Conservation (phyloP, 306 rosid genomes). For the barrel medic (Medicago truncatula) region MtrunA17r5.0-ANR NC_053046.1:15283001-15283500, state of each 20-base stretch:
- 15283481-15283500: background rate
- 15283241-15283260: constrained; percentile 9
- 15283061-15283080: constrained; percentile 20
- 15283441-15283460: background rate
- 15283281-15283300: constrained; percentile 6
- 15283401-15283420: background rate
- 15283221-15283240: constrained; percentile 15
- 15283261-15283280: background rate
- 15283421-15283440: background rate
- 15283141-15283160: background rate
- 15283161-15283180: constrained; percentile 14
- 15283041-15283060: constrained; percentile 29
- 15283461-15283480: background rate
- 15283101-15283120: constrained; percentile 21
- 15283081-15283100: constrained; percentile 36
- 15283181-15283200: constrained; percentile 2
- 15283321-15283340: constrained; percentile 10
- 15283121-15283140: constrained; percentile 12
- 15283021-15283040: constrained; percentile 39
- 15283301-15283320: background rate
- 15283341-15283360: constrained; percentile 4
- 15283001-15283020: constrained; percentile 36
- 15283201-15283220: constrained; percentile 13
- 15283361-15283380: background rate
- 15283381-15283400: background rate